Evolutionary conservation across 2,329 filamentous ascomycete genomes (phyloP), one percentile per base, ranked within the genome.

Genomic region (Ophiocordyceps australis): DNA sequence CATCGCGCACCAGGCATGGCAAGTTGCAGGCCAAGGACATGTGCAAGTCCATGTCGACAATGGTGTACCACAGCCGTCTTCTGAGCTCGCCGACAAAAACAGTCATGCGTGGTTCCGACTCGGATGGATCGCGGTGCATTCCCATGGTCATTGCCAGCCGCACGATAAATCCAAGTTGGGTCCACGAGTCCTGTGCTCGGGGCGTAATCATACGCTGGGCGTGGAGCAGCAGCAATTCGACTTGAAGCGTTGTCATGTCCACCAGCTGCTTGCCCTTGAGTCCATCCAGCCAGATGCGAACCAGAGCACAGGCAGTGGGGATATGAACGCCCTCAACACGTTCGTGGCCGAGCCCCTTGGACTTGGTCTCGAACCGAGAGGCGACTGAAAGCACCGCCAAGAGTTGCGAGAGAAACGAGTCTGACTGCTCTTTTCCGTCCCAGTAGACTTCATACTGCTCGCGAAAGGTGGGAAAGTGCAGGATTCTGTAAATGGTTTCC

Each of bases 81-180:
- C 64, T 48, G 32, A 59, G 51, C 40, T 69, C 64, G n/a, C 55
- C 56, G 23, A 57, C 50, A 35, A 65, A 68, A 0, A 59, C 49
- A 5, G 52, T 48, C 26, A 68, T 56, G 17, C 56, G 52, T 4
- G 50, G 46, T 15, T 54, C 49, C 28, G 61, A 65, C 34, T 69
- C 64, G 10, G 57, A 57, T 3, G 64, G 62, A 27, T 69, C 64
- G 4, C 63, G 54, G 35, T 69, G 64, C 24, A 69, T 46, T 4
- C 63, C 64, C 62, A 69, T 67, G 3, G 57, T 61, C 62, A 68
- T 68, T 17, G 62, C 64, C 49, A 64, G 61, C 11, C 64, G 57
- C 5, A 66, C 54, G 22, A 68, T 56, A 27, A 56, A 54, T 5
- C 64, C 64, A n/a, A 68, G 44, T 28, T 65, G 59, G 10, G 56